A percentile compares a stretch with the other conserved stretches of the same genome.
These are phyloP conservation scores for Russula sp. DNA, from an alignment of 768 basidiomycete species.

Conservation along the genomic window DNA sequence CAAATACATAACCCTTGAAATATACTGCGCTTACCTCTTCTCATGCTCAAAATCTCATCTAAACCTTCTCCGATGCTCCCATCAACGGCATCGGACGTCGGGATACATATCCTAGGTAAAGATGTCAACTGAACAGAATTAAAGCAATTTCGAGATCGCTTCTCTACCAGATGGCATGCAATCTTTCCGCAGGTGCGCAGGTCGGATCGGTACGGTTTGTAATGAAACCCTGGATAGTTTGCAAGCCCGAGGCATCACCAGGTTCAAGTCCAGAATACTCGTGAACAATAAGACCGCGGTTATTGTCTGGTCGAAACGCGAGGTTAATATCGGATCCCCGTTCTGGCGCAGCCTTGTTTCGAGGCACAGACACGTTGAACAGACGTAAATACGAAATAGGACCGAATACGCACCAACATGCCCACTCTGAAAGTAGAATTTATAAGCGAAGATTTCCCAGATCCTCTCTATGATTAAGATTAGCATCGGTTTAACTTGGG, in stretches of 20 bases:
- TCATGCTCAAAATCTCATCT: not conserved
- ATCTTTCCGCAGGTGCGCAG: not conserved
- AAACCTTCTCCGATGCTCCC: not conserved
- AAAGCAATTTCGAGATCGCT: not conserved
- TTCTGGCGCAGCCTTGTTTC: not conserved
- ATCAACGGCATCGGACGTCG: not conserved
- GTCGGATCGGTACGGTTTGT: not conserved
- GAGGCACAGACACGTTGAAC: not conserved
- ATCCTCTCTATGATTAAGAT: not conserved
- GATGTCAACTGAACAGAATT: not conserved
- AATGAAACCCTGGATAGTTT: not conserved
- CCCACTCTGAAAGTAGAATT: not conserved
- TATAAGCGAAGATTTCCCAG: constrained; percentile 6
- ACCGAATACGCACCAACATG: not conserved
- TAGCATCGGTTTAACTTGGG: not conserved
- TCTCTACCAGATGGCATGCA: constrained; percentile 12
- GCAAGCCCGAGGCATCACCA: not conserved
- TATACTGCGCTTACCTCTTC: not conserved
- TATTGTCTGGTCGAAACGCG: not conserved
- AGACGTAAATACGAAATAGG: not conserved
- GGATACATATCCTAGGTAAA: not conserved
- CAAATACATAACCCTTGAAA: no score
- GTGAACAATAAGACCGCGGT: not conserved
- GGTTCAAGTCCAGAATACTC: not conserved
- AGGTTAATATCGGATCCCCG: not conserved